Evolutionary conservation across 2,329 filamentous ascomycete species (phyloP).

Genomic region (Penicillium concentricum): DNA sequence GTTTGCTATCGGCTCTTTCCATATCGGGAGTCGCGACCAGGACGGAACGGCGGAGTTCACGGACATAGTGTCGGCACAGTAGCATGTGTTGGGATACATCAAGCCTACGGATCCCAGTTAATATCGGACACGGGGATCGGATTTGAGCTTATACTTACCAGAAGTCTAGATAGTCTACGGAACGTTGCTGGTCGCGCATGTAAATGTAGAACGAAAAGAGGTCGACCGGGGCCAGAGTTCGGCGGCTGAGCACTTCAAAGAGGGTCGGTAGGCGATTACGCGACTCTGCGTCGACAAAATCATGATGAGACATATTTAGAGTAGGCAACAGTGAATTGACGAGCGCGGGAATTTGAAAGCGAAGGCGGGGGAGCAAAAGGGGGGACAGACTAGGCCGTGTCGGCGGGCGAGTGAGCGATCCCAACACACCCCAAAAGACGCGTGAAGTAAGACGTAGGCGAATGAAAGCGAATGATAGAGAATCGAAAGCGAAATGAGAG

Average conservation of each 20-base stretch:
- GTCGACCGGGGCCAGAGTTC: constrained; percentile 93
- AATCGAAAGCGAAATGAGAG: constrained; percentile 5
- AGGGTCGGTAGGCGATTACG: constrained; percentile 89
- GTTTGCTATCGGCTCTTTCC: constrained; percentile 76
- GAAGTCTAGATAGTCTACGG: constrained; percentile 96
- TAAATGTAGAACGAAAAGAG: constrained; percentile 99
- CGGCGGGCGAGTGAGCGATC: not conserved
- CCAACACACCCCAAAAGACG: not conserved
- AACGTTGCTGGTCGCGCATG: constrained; percentile 97
- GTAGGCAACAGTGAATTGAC: constrained; percentile 9
- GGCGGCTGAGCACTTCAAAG: constrained; percentile 90
- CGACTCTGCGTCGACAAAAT: constrained; percentile 42
- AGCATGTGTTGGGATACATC: constrained; percentile 99
- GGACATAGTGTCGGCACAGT: constrained; percentile 90
- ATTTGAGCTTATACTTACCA: constrained; percentile 65
- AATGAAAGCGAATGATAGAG: not conserved
- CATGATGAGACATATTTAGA: constrained; percentile 28
- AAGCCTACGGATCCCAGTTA: constrained; percentile 62
- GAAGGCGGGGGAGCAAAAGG: constrained; percentile 22
- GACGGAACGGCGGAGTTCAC: constrained; percentile 88
- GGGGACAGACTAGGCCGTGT: constrained; percentile 17
- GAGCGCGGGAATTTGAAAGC: constrained; percentile 16
- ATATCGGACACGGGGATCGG: not conserved
- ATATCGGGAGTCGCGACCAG: constrained; percentile 89
- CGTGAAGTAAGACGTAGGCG: not conserved